Percentiles rank a stretch among this genome's conserved stretches.
These are phyloP conservation scores for Dujonia santamariae DNA, from an alignment of 1,139 yeast species.

Conservation along the genomic window DNA sequence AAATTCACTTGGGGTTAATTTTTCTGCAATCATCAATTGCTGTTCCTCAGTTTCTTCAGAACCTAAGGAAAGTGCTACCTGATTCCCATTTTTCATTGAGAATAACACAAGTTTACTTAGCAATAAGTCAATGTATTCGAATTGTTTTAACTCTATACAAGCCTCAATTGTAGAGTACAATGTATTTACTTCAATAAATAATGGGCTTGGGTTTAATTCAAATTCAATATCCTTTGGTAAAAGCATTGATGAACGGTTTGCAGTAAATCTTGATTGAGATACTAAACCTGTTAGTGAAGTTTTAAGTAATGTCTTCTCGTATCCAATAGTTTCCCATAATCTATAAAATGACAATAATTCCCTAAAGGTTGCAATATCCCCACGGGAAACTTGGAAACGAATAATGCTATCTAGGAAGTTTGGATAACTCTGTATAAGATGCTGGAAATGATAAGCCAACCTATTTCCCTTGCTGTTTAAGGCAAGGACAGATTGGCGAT, in stretches of 20 bases:
- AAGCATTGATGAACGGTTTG: constrained; percentile 11
- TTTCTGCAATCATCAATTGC: constrained; percentile 14
- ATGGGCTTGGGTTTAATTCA: constrained; percentile 13
- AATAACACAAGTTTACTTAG: constrained; percentile 34
- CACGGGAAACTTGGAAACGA: constrained; percentile 21
- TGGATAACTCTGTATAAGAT: constrained; percentile 25
- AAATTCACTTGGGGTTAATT: constrained; percentile 12
- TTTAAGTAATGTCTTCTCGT: constrained; percentile 20
- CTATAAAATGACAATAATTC: constrained; percentile 27
- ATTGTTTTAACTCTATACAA: constrained; percentile 27
- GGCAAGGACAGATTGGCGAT: constrained; percentile 19
- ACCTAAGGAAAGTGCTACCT: constrained; percentile 19
- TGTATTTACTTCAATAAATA: constrained; percentile 15
- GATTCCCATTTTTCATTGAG: constrained; percentile 12
- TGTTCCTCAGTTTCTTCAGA: constrained; percentile 7
- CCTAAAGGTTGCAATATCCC: constrained; percentile 18
- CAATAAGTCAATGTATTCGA: constrained; percentile 30
- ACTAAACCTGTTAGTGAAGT: constrained; percentile 21
- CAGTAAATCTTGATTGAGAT: constrained; percentile 28
- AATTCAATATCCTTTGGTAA: constrained; percentile 11
- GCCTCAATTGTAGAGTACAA: constrained; percentile 28
- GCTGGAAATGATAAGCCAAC: constrained; percentile 17
- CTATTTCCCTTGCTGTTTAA: neutral
- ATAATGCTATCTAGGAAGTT: constrained; percentile 24
- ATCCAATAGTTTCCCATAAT: constrained; percentile 25